These are phyloP conservation scores for Candida sanyiensis DNA, from an alignment of 805 yeast genomes.

Conservation along the genomic window DNA sequence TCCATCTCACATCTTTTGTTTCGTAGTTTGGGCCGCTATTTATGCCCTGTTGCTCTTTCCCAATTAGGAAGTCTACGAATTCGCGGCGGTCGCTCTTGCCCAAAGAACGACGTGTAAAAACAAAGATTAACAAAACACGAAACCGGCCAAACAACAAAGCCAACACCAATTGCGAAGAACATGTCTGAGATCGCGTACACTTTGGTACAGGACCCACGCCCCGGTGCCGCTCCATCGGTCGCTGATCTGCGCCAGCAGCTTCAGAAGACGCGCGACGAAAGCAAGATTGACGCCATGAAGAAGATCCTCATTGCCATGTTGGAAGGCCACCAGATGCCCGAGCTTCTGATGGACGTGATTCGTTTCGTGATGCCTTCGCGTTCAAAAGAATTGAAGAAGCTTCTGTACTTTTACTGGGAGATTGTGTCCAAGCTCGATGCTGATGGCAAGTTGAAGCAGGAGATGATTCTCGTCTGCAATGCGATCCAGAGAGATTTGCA, in stretches of 20 bases:
- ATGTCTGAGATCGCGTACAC: constrained; percentile 55
- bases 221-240: constrained; percentile 52
- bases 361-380: constrained; percentile 96
- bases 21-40: too few species aligned
- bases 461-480: constrained; percentile 97
- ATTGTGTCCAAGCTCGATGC: constrained; percentile 87
- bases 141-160: neutral
- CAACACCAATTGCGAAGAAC: neutral
- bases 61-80: constrained; percentile 9
- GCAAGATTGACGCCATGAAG: constrained; percentile 86
- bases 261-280: constrained; percentile 86
- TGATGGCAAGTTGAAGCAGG: constrained; percentile 91
- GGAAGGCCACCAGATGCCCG: constrained; percentile 90
- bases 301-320: constrained; percentile 78
- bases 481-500: constrained; percentile 96
- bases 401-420: constrained; percentile 95
- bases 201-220: constrained; percentile 69
- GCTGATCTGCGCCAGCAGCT: constrained; percentile 70
- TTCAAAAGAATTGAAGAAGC: constrained; percentile 84
- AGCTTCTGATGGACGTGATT: constrained; percentile 90
- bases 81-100: neutral
- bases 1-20: too few species aligned
- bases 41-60: constrained; percentile 6
- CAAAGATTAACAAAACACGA: neutral
- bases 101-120: constrained; percentile 1